phyloP scores from a whole-genome alignment of 2,329 filamentous ascomycete genomes.

The Microsporum canis region DNA sequence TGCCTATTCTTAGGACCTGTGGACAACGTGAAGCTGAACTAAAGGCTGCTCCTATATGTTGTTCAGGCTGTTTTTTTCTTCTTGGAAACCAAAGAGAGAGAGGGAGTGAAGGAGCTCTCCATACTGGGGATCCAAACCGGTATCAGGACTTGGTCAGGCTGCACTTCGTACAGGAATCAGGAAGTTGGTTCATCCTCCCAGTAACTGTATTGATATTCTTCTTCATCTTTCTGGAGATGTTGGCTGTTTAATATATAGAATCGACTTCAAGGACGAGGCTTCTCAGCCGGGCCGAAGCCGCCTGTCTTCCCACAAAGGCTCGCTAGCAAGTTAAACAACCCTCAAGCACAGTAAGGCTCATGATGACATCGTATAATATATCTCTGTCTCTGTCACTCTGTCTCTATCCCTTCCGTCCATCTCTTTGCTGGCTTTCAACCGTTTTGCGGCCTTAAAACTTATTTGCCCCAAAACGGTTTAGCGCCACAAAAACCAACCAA shows the following conservation, averaged over 20 bases:
- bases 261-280: neutral
- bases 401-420: neutral
- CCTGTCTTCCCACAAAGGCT: neutral
- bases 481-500: neutral
- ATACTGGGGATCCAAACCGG: neutral
- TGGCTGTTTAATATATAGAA: neutral
- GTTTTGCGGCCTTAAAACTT: neutral
- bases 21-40: neutral
- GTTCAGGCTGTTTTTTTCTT: neutral
- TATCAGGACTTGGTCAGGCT: neutral
- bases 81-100: neutral
- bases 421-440: neutral
- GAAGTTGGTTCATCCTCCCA: neutral
- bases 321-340: neutral
- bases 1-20: neutral
- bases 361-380: neutral
- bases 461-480: neutral
- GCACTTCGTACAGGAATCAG: neutral
- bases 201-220: neutral
- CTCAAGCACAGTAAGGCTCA: neutral
- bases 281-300: conserved; percentile 2
- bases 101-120: neutral
- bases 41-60: neutral
- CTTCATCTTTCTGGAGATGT: neutral
- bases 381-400: neutral